Percentiles rank a stretch among this genome's conserved stretches.
These are phyloP conservation scores for Niveomyces coronatus DNA, from an alignment of 2,329 filamentous ascomycete genomes.

Conservation along the genomic window DNA sequence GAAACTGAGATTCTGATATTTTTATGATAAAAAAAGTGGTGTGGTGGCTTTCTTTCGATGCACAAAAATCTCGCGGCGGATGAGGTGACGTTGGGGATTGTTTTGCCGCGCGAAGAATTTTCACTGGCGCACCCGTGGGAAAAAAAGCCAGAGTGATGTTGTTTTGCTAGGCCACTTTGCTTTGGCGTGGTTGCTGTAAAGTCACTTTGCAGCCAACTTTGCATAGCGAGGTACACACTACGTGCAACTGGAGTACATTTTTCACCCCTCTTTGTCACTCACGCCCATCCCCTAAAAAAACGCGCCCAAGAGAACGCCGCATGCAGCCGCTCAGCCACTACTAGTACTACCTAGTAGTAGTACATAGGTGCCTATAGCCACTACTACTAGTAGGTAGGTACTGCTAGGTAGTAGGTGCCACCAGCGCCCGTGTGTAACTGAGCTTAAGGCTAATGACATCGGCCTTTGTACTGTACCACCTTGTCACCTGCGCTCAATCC, in stretches of 20 bases:
- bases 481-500: no score
- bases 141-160: constrained; percentile 8
- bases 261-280: constrained; percentile 24
- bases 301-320: constrained; percentile 6
- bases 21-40: constrained; percentile 41
- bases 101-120: constrained; percentile 46
- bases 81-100: constrained; percentile 47
- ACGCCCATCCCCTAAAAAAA: no score
- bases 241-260: constrained; percentile 18
- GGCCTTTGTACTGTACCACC: no score
- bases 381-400: no score
- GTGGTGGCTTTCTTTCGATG: constrained; percentile 45
- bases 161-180: constrained; percentile 9
- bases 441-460: no score
- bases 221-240: constrained; percentile 18
- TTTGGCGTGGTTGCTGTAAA: constrained; percentile 1
- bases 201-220: constrained; percentile 15
- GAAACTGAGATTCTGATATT: constrained; percentile 38
- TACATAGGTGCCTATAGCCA: no score
- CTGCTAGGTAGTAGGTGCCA: no score
- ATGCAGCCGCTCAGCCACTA: constrained; percentile 9
- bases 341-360: no score
- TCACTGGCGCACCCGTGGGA: constrained; percentile 26
- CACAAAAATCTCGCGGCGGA: constrained; percentile 34
- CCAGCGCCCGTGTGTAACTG: no score